Base-by-base conservation (phyloP, 2,329 filamentous ascomycete genomes). In the Pseudogymnoascus sp. region DNA sequence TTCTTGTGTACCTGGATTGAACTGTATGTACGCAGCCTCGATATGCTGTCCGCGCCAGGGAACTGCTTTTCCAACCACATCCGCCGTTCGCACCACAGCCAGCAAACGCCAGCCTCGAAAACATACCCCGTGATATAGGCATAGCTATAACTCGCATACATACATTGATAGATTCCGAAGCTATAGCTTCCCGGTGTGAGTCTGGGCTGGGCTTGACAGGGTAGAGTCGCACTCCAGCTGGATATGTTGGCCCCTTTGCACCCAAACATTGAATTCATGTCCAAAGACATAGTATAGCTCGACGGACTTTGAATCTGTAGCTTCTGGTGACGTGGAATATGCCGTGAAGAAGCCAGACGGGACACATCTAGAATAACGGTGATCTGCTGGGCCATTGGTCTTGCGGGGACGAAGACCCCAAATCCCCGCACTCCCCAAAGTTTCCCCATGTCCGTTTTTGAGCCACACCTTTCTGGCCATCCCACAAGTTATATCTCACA, bases 51-150 rank as follows among this genome's bases (percentile, higher is more conserved):
- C 12, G 64, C 61, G 11, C 65, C 66, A 14, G 40, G 53, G 44
- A 42, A 62, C 28, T 35, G 62, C 63, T n/a, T 60, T 66, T 63
- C 63, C 63, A 37, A 66, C 37, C 11, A 62, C 60, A 59, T 66
- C 31, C 2, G 60, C 60, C 63, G 66, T 23, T 8, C 62, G 59
- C 2, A 69, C 63, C 62, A 62, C 62, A 18, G 21, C 61, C 23
- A 65, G 65, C 28, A 56, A 14, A 33, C 28, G 28, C 8, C 47
- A 5, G 16, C 18, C 50, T 35, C n/a, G 28, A 14, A 35, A 56
- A 35, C 50, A 18, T 16, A 33, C 5, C 50, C 10, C 33, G 28
- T 12, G n/a, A 56, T 35, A 56, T 21, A 28, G 14, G 1, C 23
- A 35, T 14, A 21, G 28, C 28, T 33, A 33, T 33, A 33, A 10